A percentile compares a stretch with the other conserved stretches of the same genome.
These are phyloP conservation scores for Neospermospora avenae DNA, from an alignment of 2,329 filamentous ascomycete genomes.

Conservation along the genomic window DNA sequence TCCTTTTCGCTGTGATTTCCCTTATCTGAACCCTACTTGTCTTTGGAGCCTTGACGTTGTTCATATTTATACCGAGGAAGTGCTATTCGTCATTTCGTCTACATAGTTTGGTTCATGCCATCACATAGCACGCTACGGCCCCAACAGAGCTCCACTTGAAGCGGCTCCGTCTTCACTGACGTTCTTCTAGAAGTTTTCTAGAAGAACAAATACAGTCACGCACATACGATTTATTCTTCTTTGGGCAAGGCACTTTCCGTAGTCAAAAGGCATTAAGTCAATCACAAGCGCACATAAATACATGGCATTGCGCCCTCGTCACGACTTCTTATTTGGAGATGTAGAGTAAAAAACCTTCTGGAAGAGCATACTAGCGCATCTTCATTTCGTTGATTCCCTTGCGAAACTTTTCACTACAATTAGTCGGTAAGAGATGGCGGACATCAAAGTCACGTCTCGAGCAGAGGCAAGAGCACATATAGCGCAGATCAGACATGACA, in stretches of 20 bases:
- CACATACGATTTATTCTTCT: background rate
- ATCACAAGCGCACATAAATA: background rate
- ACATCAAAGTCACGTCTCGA: background rate
- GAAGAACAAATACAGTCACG: background rate
- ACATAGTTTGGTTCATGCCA: background rate
- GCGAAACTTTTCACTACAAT: no score
- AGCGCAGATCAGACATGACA: conserved; percentile 5
- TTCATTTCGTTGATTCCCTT: no score
- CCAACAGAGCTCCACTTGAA: background rate
- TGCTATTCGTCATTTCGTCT: background rate
- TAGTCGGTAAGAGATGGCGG: background rate
- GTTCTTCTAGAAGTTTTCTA: background rate
- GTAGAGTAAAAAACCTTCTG: background rate
- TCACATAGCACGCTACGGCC: background rate
- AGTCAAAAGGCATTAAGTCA: background rate
- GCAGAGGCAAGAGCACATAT: conserved; percentile 3
- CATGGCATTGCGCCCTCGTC: no score
- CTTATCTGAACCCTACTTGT: background rate
- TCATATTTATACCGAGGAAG: background rate
- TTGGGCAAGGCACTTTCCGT: background rate
- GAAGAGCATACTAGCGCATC: no score
- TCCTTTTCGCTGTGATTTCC: background rate
- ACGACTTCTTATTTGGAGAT: background rate
- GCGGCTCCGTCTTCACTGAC: background rate
- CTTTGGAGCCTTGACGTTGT: background rate